Base-by-base conservation (phyloP, 306 rosid genomes). In the Begonia peltatifolia region DNA sequence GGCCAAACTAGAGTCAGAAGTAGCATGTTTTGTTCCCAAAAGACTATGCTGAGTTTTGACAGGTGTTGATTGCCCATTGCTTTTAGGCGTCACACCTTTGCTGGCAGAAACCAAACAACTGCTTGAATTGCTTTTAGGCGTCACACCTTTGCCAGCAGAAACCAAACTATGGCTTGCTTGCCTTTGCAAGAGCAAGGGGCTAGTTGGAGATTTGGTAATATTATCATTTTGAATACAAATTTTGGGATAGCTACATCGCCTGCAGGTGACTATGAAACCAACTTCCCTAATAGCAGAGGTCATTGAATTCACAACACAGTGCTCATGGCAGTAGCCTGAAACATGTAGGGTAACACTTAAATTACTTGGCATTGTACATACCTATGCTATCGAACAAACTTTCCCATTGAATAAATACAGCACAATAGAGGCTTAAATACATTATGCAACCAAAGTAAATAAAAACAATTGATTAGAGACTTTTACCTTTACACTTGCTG, bases 401-500 rank as follows among this genome's bases (percentile, higher is more conserved):
- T 3, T 30, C 38, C 38, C 38, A 30, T 30, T 7, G 6, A 30
- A 30, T 5, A 30, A 30, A 30, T 30, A 30, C 38, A 30, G 38
- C 6, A 30, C 23, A 30, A 30, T 30, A 7, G 5, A 5, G 38
- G 9, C 9, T 30, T 30, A 30, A 30, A 30, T 30, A 30, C 38
- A 30, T 30, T 5, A 2, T 30, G 38, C 38, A 9, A 30, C 6
- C 3, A 30, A 30, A 30, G 38, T 30, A 30, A 30, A 30, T 30
- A 30, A 30, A 30, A 30, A 30, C 9, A 30, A 30, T 30, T 30
- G 38, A 30, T 30, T 1, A 30, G 38, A 30, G 38, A 30, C 9
- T 42, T 52, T 52, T 83, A 92, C 99, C 99, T 86, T 81, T 84
- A 68, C 99, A 92, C 46, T 74, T 62, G 66, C 67, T 58, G 66